Evolutionary conservation across 108 stramenopile species (phyloP), one percentile per base, ranked within the genome.

Genomic region (Pelagomonas calceolata): DNA sequence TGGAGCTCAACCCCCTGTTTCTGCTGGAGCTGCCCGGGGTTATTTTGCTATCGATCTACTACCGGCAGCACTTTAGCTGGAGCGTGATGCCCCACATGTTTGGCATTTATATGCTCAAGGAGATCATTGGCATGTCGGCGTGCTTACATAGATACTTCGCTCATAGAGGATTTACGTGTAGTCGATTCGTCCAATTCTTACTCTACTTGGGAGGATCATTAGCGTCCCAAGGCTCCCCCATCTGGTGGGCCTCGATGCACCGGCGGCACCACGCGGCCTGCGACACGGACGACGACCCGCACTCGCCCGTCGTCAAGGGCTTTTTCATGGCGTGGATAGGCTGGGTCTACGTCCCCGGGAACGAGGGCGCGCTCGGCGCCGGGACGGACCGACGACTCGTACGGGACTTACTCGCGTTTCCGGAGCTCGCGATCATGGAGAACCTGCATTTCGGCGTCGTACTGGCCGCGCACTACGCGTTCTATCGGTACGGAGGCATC

Each of bases 221-320:
- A 31, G 84, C 83, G 31, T 81, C 83, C 66, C 86, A 87, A 45
- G 84, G 86, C 0, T 80, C 82, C 26, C 86, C 86, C 0, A 76
- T 87, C 43, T 87, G 86, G 86, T 87, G 86, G 86, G 84, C 86
- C 14, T 73, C 74, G 0, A 82, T 84, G 63, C 86, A 87, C 80
- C 75, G 82, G 1, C 76, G 83, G 60, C 86, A 87, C 72, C 86
- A 87, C 77, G 85, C 84, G 3, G 1, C 18, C 7, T 60, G 51
- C 51, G 51, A 60, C 51, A 60, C 51, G 51, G 26, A 60, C 21
- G 26, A 81, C 29, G 86, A 86, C 82, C 86, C 86, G 18, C 86
- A 86, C 64, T 79, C 80, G 31, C 77, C 86, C 43, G 67, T 81
- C 45, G 33, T 9, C 36, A 26, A 12, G 36, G 15, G 15, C 36